Evolutionary conservation across 2,329 filamentous ascomycete species (phyloP), one percentile per base, ranked within the genome.

Genomic region (Cladosporium sp.): DNA sequence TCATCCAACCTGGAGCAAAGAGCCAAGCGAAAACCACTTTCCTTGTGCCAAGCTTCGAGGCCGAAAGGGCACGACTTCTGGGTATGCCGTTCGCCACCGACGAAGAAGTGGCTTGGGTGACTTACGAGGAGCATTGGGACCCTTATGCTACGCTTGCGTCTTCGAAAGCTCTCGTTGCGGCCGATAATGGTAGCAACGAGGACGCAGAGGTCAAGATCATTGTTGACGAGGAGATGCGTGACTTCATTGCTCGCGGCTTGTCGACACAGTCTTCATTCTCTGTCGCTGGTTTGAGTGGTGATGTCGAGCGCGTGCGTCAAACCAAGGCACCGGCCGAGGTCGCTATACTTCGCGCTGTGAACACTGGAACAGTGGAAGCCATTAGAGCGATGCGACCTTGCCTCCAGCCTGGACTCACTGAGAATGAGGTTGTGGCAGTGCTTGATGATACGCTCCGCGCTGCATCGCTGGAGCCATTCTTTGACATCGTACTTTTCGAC

Each of bases 121-220:
- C 77, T 0, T 87, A 84, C 78, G 83, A 87, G 69, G 84, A 87
- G 64, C 83, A 86, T 63, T 86, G 83, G 84, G 78, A 86, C 67
- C 84, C 84, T 1, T 88, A 86, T 67, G 69, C 70, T 0, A 86
- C 82, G 0, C 73, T 87, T 17, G 70, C 76, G 12, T 37, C 54
- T 1, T 66, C 65, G 3, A 30, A 45, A 17, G 49, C 60, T 3
- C 65, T 65, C 20, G 17, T 47, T 36, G 9, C 20, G 20, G 15
- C 43, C 22, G 14, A 62, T 9, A 37, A 59, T 2, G 71, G 71
- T 9, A 15, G 15, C 15, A 39, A 9, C 14, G 9, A 49, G 8
- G 42, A 28, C 4, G 34, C 1, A 66, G 72, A 5, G 78, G 67
- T 64, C 3, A 62, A 61, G n/a, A 63, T 87, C n/a, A 85, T 87